Base-by-base conservation (phyloP, 108 stramenopile species). In the Chaetoceros tenuissimus region DNA sequence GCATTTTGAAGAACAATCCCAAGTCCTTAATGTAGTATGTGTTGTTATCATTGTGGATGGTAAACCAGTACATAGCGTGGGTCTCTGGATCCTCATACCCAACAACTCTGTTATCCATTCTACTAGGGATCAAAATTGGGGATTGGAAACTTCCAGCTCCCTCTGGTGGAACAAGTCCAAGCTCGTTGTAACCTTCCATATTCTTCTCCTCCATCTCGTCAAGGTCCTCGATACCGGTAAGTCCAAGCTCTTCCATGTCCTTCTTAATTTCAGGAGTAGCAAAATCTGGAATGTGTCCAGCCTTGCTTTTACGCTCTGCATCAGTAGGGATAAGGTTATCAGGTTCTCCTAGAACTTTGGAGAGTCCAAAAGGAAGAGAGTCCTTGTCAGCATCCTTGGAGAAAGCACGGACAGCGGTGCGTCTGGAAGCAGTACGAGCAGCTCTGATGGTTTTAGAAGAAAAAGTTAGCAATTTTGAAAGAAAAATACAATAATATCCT, bases 11-110 rank as follows among this genome's bases (percentile, higher is more conserved):
- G 61, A 89, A 93, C 50, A 93, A 69, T 53, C 87, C 92, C 30
- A 93, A 71, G 67, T 93, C 84, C 69, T 88, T 88, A 62, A 94
- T 88, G 78, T 88, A 94, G 57, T 92, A 92, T 21, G 86, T 86
- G 65, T 77, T 88, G 52, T 88, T 57, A 55, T 92, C 90, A 63
- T 84, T 82, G 63, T 94, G 88, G 72, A 94, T 86, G 72, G 84
- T 96, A 68, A 96, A 96, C 95, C 95, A 96, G 60, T 79, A 87
- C 67, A 96, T 74, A 50, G 87, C 84, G 72, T 96, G 89, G 8
- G 81, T 86, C 20, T 68, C 73, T 24, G 95, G 95, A 63, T 92
- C 89, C 31, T 71, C 64, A 63, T 89, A 96, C 2, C 95, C 95
- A 25, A 94, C 92, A 19, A 81, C 79, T 17, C 95, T 77, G 43